Base-by-base conservation (phyloP, 2,329 filamentous ascomycete species). In the Talaromyces piceae region DNA sequence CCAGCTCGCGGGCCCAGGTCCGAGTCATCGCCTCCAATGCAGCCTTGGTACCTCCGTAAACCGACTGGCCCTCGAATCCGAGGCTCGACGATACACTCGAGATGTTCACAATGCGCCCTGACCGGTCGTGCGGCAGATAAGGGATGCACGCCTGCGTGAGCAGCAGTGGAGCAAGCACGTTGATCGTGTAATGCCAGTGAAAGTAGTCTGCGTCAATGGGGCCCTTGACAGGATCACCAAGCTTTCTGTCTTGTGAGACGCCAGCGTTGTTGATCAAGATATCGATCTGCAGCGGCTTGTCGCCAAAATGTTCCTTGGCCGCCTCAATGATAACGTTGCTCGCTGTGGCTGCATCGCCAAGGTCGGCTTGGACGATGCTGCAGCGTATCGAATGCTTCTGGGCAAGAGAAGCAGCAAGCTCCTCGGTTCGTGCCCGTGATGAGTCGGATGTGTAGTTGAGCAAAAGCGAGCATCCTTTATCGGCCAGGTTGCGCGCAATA, bases 251-350 rank as follows among this genome's bases (percentile, higher is more conserved):
- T 20, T 64, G 67, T 7, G 76, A 72, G 1, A 82, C 74, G 22
- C 88, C 90, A 26, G 90, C 89, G 67, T 94, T 95, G 78, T 95
- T 94, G 74, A 95, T 74, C 49, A 95, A 74, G 55, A 95, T 88
- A 70, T 94, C 88, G 62, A 95, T 78, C 61, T 84, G 81, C 64
- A 89, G 80, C 50, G 74, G 73, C 11, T 41, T 27, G 53, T 69
- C 63, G 5, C 58, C 60, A 1, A 45, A 61, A 62, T 82, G 73
- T 57, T 80, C 74, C 58, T 80, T 77, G 4, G 81, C 77, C 0
- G 77, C 76, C 22, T 73, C 69, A 58, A 90, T 68, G 47, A 89
- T 76, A 39, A 78, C 57, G 1, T 59, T 70, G 5, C 76, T 72
- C 2, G 84, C 81, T 1, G 83, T 83, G 5, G 75, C 75, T 28